Conservation (phyloP, 2,329 filamentous ascomycete genomes). For the Diaporthe vexans region DNA sequence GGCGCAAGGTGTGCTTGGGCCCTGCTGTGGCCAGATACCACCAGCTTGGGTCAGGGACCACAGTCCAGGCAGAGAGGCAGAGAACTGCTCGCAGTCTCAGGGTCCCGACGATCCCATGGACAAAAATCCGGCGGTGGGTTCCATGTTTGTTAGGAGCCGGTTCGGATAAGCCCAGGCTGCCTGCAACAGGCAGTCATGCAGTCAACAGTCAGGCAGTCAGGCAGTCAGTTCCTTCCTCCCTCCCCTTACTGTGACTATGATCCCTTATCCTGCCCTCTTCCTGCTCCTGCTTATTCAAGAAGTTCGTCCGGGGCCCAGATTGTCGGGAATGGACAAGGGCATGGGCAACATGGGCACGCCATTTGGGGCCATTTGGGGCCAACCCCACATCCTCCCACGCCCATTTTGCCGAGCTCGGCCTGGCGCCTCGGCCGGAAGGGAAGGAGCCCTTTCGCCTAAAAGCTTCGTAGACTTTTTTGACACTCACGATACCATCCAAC, state of each 20-base stretch:
- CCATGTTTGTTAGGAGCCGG: constrained; percentile 1
- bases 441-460: constrained; percentile 26
- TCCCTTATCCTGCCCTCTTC: background rate
- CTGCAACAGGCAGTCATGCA: too few species aligned
- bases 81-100: background rate
- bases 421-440: constrained; percentile 24
- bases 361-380: constrained; percentile 9
- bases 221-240: background rate
- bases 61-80: background rate
- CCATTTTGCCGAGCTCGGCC: constrained; percentile 25
- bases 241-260: too few species aligned
- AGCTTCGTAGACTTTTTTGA: constrained; percentile 1
- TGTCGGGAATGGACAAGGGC: constrained; percentile 18
- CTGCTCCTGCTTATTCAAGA: constrained; percentile 28
- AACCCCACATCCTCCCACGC: constrained; percentile 12
- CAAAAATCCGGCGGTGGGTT: constrained; percentile 2
- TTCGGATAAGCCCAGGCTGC: constrained; percentile 8
- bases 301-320: constrained; percentile 32
- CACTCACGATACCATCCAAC: background rate
- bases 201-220: too few species aligned
- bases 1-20: constrained; percentile 16
- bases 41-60: constrained; percentile 20
- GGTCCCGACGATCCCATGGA: background rate
- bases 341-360: constrained; percentile 4
- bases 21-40: constrained; percentile 30